These are phyloP conservation scores for Fraxinus nigra DNA, from an alignment of 305 asterid species.

Conservation along the genomic window DNA sequence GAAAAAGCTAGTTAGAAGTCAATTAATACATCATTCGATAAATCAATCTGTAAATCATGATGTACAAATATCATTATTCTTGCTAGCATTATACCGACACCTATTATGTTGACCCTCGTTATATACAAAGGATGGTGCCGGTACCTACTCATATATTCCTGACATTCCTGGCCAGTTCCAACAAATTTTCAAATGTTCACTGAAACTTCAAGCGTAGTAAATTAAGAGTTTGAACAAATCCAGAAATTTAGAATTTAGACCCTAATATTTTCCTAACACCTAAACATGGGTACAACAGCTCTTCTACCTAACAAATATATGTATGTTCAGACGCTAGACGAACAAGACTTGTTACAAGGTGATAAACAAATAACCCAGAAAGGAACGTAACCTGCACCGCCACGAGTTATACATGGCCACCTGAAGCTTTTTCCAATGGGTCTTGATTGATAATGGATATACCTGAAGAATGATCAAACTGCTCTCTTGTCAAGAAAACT, in stretches of 20 bases:
- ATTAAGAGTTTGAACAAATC: not conserved
- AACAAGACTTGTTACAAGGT: conserved; percentile 8
- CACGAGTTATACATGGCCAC: conserved; percentile 26
- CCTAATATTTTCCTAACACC: conserved; percentile 29
- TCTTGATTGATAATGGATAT: conserved; percentile 29
- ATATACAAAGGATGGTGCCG: no score
- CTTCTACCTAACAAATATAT: conserved; percentile 25
- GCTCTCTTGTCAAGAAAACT: conserved; percentile 37
- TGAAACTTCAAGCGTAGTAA: conserved; percentile 16
- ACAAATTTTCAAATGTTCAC: not conserved
- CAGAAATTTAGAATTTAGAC: conserved; percentile 16
- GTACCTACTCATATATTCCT: not conserved
- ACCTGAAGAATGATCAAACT: conserved; percentile 39
- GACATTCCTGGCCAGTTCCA: not conserved
- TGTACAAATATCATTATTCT: no score
- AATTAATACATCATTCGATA: no score
- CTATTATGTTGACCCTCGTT: no score
- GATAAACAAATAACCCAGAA: conserved; percentile 12
- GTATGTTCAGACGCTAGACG: conserved; percentile 27
- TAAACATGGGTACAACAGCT: conserved; percentile 16
- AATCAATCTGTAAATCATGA: no score
- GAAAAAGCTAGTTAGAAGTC: no score
- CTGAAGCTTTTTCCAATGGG: conserved; percentile 39
- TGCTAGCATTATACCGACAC: no score
- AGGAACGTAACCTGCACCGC: conserved; percentile 13